These are phyloP conservation scores for Leccinellum rugosiceps DNA, from an alignment of 768 basidiomycete species.

Conservation along the genomic window DNA sequence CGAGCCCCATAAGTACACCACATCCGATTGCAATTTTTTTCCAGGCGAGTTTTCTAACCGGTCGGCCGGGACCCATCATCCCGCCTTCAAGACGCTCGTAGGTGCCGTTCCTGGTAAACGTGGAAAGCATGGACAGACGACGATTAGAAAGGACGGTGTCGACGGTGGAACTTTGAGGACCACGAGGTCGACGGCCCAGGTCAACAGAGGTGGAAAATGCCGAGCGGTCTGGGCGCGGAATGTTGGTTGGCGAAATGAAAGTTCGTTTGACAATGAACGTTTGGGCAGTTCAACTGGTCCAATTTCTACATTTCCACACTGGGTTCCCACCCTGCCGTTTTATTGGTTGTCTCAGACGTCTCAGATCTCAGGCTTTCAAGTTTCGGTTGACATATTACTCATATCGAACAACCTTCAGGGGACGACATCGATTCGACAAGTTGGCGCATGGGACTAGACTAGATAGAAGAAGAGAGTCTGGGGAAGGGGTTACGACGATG, in stretches of 20 bases:
- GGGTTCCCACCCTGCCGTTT: neutral
- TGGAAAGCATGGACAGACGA: slow-evolving; percentile 19
- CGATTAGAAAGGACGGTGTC: neutral
- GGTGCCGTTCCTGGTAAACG: slow-evolving; percentile 40
- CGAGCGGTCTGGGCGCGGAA: slow-evolving; percentile 19
- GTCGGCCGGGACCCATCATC: slow-evolving; percentile 44
- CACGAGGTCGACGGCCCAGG: slow-evolving; percentile 24
- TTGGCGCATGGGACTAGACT: neutral
- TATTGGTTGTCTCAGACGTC: too few species aligned
- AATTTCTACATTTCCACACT: neutral
- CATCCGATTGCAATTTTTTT: slow-evolving; percentile 66
- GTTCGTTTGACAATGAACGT: too few species aligned
- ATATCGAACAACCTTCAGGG: neutral
- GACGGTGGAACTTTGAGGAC: slow-evolving; percentile 6
- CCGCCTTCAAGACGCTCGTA: slow-evolving; percentile 65
- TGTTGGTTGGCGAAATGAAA: slow-evolving; percentile 10
- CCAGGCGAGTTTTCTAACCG: slow-evolving; percentile 45
- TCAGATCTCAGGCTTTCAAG: too few species aligned
- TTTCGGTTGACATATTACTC: too few species aligned
- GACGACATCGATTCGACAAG: neutral
- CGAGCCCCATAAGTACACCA: slow-evolving; percentile 50
- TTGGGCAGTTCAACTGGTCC: too few species aligned
- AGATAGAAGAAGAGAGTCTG: slow-evolving; percentile 3
- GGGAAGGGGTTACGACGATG: slow-evolving; percentile 49
- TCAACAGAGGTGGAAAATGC: slow-evolving; percentile 32